Evolutionary conservation across 1,284 basidiomycete genomes (phyloP).

Genomic region (Xerocomus cyaneibrunnescens): DNA sequence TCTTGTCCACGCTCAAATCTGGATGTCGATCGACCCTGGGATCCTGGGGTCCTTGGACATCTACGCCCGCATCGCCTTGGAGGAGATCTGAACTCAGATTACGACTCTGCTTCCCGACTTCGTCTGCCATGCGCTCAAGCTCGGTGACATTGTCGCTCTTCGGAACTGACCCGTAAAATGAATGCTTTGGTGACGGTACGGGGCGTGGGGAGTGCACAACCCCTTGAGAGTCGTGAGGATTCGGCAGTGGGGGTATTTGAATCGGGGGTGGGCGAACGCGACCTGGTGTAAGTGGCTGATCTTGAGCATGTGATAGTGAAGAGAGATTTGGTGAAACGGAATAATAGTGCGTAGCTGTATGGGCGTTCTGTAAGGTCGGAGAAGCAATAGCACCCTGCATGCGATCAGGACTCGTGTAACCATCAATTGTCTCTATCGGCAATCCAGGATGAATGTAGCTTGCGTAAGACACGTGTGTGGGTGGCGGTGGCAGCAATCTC

Average conservation of each 20-base stretch:
- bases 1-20: constrained; percentile 45
- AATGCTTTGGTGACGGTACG: constrained; percentile 31
- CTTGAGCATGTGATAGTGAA: constrained; percentile 19
- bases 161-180: constrained; percentile 37
- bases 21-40: constrained; percentile 8
- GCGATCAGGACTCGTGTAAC: constrained; percentile 33
- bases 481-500: constrained; percentile 18
- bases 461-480: constrained; percentile 11
- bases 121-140: constrained; percentile 67
- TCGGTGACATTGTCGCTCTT: constrained; percentile 61
- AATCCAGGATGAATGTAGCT: constrained; percentile 6
- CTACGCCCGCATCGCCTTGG: constrained; percentile 26
- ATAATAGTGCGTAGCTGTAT: constrained; percentile 53
- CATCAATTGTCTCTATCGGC: constrained; percentile 10
- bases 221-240: constrained; percentile 31
- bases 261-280: constrained; percentile 23
- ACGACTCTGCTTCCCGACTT: constrained; percentile 40
- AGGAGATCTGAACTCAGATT: constrained; percentile 45
- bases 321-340: constrained; percentile 55
- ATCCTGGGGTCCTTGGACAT: constrained; percentile 9
- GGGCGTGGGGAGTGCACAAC: constrained; percentile 33
- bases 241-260: constrained; percentile 23
- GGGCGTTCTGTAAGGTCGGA: constrained; percentile 58
- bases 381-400: constrained; percentile 61
- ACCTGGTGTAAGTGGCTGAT: constrained; percentile 9